Percentiles rank a stretch among this genome's conserved stretches.
Evolutionary conservation across 2,329 filamentous ascomycete genomes (phyloP).

Genomic region (Colletotrichum lentis): DNA sequence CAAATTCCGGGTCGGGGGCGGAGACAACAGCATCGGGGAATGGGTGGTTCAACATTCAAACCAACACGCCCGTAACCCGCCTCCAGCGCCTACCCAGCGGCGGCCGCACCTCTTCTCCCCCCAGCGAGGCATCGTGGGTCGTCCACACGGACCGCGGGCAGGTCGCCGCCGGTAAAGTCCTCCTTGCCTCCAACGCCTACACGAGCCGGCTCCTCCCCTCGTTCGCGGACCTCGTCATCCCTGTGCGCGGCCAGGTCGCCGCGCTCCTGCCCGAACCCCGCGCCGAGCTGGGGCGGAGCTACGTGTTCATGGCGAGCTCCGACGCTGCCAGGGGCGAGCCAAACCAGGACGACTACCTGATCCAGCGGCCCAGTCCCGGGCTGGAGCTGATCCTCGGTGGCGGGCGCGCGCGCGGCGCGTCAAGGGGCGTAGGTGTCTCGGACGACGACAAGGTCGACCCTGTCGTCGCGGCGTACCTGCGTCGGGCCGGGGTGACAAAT

Average conservation of each 20-base stretch:
- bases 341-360: slow-evolving; percentile 74
- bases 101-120: slow-evolving; percentile 3
- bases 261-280: slow-evolving; percentile 62
- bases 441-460: slow-evolving; percentile 67
- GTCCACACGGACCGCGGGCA: slow-evolving; percentile 74
- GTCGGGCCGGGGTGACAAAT: slow-evolving; percentile 51
- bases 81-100: slow-evolving; percentile 49
- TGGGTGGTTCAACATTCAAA: slow-evolving; percentile 73
- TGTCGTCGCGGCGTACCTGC: slow-evolving; percentile 64
- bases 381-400: slow-evolving; percentile 76
- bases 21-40: slow-evolving; percentile 35
- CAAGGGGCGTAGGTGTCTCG: slow-evolving; percentile 64
- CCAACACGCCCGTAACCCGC: slow-evolving; percentile 70
- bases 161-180: slow-evolving; percentile 68
- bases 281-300: slow-evolving; percentile 62
- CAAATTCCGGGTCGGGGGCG: slow-evolving; percentile 38
- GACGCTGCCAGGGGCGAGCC: slow-evolving; percentile 40
- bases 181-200: slow-evolving; percentile 86
- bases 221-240: slow-evolving; percentile 77
- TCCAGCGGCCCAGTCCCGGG: slow-evolving; percentile 68
- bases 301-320: slow-evolving; percentile 64
- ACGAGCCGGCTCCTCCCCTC: slow-evolving; percentile 77
- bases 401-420: slow-evolving; percentile 64
- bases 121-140: slow-evolving; percentile 57
- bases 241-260: slow-evolving; percentile 77